phyloP scores from a whole-genome alignment of 2,329 filamentous ascomycete genomes.

The Malbranchea zuffiana region DNA sequence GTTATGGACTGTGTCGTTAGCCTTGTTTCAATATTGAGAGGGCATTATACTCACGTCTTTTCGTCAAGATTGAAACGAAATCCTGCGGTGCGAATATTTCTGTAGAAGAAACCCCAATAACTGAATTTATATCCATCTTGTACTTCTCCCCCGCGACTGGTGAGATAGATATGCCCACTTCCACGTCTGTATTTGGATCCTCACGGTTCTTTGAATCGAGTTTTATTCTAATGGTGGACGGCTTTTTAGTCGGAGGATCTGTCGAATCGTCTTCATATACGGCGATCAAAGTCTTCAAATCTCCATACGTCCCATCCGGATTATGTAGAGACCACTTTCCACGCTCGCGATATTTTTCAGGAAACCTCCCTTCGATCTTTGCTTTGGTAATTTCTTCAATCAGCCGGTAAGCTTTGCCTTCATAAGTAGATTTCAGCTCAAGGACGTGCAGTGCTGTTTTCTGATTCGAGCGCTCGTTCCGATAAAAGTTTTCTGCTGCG shows the following conservation, averaged over 20 bases:
- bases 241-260: constrained; percentile 38
- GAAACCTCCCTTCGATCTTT: constrained; percentile 71
- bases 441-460: constrained; percentile 51
- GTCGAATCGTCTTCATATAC: constrained; percentile 36
- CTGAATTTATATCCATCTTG: constrained; percentile 49
- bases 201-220: constrained; percentile 28
- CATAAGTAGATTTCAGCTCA: constrained; percentile 61
- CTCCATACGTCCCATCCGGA: constrained; percentile 48
- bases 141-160: constrained; percentile 53
- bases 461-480: constrained; percentile 11
- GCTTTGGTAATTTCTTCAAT: constrained; percentile 81
- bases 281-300: constrained; percentile 41
- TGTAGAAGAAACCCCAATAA: constrained; percentile 59
- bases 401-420: constrained; percentile 64
- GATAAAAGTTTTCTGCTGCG: constrained; percentile 18
- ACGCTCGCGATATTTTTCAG: constrained; percentile 71
- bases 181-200: constrained; percentile 28
- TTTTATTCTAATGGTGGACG: constrained; percentile 28
- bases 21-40: constrained; percentile 9
- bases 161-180: constrained; percentile 55
- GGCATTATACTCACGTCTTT: constrained; percentile 50
- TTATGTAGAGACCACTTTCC: constrained; percentile 70
- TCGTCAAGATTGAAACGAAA: constrained; percentile 62
- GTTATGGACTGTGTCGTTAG: constrained; percentile 49
- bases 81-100: constrained; percentile 65